A percentile compares a stretch with the other conserved stretches of the same genome.
These are phyloP conservation scores for Arthrobotrys pseudoclavata DNA, from an alignment of 2,329 filamentous ascomycete species.

Conservation along the genomic window DNA sequence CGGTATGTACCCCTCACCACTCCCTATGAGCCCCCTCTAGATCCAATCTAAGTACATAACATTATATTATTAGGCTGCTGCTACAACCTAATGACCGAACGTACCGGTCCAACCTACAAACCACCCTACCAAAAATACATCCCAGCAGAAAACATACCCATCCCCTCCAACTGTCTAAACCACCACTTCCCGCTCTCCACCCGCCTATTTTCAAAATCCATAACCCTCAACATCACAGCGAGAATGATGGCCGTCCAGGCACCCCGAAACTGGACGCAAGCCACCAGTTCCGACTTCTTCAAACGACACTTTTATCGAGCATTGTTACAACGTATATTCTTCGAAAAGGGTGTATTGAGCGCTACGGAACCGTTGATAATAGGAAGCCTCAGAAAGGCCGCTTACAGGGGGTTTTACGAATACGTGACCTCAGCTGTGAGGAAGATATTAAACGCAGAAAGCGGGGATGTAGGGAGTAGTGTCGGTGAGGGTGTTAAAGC, in stretches of 20 bases:
- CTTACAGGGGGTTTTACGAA: slow-evolving; percentile 79
- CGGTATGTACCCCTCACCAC: slow-evolving; percentile 31
- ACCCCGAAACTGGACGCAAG: slow-evolving; percentile 87
- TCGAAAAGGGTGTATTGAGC: slow-evolving; percentile 72
- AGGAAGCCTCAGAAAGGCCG: slow-evolving; percentile 83
- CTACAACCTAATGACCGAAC: slow-evolving; percentile 95
- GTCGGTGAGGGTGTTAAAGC: slow-evolving; percentile 72
- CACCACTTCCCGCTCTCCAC: slow-evolving; percentile 94
- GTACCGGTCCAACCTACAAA: slow-evolving; percentile 88
- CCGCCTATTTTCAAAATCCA: slow-evolving; percentile 70
- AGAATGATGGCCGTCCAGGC: slow-evolving; percentile 99
- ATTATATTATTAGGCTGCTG: slow-evolving; percentile 78
- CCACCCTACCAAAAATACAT: slow-evolving; percentile 57
- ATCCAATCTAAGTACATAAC: not conserved
- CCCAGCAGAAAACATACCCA: slow-evolving; percentile 66
- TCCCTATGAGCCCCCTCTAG: no score
- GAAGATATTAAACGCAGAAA: slow-evolving; percentile 72
- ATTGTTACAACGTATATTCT: slow-evolving; percentile 89
- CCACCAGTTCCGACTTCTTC: slow-evolving; percentile 89
- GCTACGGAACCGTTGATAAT: slow-evolving; percentile 86
- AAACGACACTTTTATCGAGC: slow-evolving; percentile 93
- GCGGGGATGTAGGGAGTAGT: slow-evolving; percentile 72
- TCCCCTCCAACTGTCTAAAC: slow-evolving; percentile 82
- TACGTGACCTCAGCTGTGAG: slow-evolving; percentile 85
- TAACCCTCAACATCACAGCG: slow-evolving; percentile 93